Percentiles rank a stretch among this genome's conserved stretches.
phyloP scores from a whole-genome alignment of 2,329 filamentous ascomycete species.

The Fusarium aywerte region DNA sequence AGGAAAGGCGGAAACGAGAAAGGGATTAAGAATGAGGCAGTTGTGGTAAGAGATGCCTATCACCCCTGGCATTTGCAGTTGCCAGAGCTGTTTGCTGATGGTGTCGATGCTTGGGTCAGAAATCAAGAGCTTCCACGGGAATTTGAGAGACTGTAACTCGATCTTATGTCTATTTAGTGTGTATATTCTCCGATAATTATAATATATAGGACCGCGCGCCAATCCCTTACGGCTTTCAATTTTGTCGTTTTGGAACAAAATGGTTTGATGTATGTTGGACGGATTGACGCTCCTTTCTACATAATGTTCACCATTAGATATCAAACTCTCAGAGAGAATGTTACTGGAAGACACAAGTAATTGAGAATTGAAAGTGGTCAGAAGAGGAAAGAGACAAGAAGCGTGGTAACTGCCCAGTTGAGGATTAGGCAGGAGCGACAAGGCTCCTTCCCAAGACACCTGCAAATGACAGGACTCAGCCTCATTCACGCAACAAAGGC shows the following conservation, averaged over 20 bases:
- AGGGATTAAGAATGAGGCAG: constrained; percentile 8
- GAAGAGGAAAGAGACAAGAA: neutral
- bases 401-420: neutral
- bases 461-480: neutral
- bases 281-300: no score
- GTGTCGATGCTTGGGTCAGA: constrained; percentile 13
- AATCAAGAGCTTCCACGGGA: constrained; percentile 1
- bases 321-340: no score
- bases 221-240: no score
- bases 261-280: no score
- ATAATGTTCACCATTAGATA: no score
- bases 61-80: constrained; percentile 34
- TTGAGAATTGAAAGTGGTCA: no score
- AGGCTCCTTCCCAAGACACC: neutral
- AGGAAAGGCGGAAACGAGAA: neutral
- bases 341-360: no score
- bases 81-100: constrained; percentile 25
- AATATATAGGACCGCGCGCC: no score
- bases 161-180: no score
- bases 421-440: neutral
- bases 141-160: constrained; percentile 2
- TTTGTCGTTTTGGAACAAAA: no score
- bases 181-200: no score
- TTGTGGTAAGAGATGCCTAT: constrained; percentile 23
- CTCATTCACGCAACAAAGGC: no score